Percentiles rank a stretch among this genome's conserved stretches.
Conservation (phyloP, 176 grass and related monocot species). For the Cocos nucifera region DNA sequence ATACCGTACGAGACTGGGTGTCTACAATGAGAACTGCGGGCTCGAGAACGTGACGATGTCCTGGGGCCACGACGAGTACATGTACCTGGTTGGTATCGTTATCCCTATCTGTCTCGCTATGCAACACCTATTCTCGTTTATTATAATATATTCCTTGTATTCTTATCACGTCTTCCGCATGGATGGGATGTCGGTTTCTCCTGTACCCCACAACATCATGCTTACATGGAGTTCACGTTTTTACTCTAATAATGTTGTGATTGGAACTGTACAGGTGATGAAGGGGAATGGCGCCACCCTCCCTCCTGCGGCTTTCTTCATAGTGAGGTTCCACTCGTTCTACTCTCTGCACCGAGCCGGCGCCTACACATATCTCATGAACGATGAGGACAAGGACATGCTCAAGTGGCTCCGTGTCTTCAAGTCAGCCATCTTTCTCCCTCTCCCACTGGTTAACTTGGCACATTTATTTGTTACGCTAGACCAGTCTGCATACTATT, state of each 20-base stretch:
- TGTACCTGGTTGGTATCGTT: constrained; percentile 20
- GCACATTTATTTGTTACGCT: too few species aligned
- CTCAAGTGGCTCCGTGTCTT: constrained; percentile 30
- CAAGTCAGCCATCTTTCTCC: constrained; percentile 20
- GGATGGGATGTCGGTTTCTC: too few species aligned
- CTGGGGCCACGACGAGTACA: constrained; percentile 35
- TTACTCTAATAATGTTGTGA: not conserved
- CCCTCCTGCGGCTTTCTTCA: constrained; percentile 22
- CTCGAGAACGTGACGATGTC: constrained; percentile 32
- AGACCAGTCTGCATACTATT: too few species aligned
- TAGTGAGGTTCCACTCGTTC: constrained; percentile 38
- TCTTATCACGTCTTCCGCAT: too few species aligned
- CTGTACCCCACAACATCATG: too few species aligned
- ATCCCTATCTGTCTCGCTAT: not conserved
- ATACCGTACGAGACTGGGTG: constrained; percentile 12
- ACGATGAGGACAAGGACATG: constrained; percentile 26
- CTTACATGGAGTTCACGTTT: too few species aligned
- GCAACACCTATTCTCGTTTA: too few species aligned
- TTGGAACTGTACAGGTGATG: constrained; percentile 16
- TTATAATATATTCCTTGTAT: too few species aligned
- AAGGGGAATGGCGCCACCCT: constrained; percentile 24
- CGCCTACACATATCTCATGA: constrained; percentile 32
- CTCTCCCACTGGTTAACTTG: not conserved
- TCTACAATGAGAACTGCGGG: constrained; percentile 28
- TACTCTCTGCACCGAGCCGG: constrained; percentile 21